These are phyloP conservation scores for Cyclocybe aegerita DNA, from an alignment of 768 basidiomycete species.

Conservation along the genomic window DNA sequence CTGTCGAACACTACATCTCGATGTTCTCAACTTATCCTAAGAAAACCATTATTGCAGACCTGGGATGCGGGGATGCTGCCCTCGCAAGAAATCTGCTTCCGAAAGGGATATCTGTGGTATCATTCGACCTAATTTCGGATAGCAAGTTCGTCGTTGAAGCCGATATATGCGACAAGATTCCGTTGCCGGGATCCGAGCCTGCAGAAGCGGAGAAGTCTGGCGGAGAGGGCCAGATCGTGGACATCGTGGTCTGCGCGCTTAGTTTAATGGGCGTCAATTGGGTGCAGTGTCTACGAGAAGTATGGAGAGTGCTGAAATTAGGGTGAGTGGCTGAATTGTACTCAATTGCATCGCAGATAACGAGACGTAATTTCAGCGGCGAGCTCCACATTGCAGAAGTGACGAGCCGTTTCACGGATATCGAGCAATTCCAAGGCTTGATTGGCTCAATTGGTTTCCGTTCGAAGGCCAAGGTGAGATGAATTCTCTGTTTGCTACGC, in stretches of 20 bases:
- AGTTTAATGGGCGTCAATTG: conserved; percentile 98
- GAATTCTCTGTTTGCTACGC: not conserved
- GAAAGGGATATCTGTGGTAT: conserved; percentile 67
- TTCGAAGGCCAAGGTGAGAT: conserved; percentile 61
- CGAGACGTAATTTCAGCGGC: conserved; percentile 48
- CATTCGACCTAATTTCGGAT: conserved; percentile 80
- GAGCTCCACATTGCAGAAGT: conserved; percentile 89
- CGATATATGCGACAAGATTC: conserved; percentile 81
- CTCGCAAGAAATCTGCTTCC: conserved; percentile 75
- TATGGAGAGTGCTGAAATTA: conserved; percentile 82
- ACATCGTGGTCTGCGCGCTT: conserved; percentile 90
- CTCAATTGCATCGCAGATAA: not conserved
- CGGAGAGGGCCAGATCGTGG: conserved; percentile 76
- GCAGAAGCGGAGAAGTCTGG: conserved; percentile 33
- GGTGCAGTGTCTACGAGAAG: conserved; percentile 87
- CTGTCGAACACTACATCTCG: conserved; percentile 79
- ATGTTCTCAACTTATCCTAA: conserved; percentile 61
- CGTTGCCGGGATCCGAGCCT: conserved; percentile 79
- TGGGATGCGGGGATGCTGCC: conserved; percentile 94
- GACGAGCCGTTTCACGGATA: conserved; percentile 72
- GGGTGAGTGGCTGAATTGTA: conserved; percentile 54
- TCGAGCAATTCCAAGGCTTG: conserved; percentile 65
- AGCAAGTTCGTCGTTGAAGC: conserved; percentile 79
- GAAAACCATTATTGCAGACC: conserved; percentile 80
- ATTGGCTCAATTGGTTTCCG: conserved; percentile 73